A percentile compares a stretch with the other conserved stretches of the same genome.
Evolutionary conservation across 192 early-diverging fungal species (phyloP).

Genomic region (Umbelopsis isabellina): DNA sequence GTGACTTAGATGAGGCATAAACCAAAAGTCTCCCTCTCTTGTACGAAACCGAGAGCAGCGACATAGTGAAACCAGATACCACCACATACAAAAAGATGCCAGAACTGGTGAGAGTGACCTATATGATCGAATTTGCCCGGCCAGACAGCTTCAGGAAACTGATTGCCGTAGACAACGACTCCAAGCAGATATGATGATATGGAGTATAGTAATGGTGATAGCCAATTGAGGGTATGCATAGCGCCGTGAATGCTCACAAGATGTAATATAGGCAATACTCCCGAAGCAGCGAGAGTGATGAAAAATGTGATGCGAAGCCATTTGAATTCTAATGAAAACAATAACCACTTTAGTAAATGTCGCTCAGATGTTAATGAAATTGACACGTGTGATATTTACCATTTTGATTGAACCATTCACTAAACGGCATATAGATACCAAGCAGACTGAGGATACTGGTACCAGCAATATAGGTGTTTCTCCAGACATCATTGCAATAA

Average conservation of each 20-base stretch:
- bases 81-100: conserved; percentile 65
- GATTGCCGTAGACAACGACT: conserved; percentile 60
- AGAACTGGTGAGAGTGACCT: conserved; percentile 65
- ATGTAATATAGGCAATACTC: conserved; percentile 54
- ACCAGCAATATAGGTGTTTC: conserved; percentile 53
- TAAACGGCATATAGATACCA: conserved; percentile 53
- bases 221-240: conserved; percentile 39
- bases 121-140: conserved; percentile 63
- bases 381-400: conserved; percentile 23
- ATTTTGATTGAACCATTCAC: conserved; percentile 54
- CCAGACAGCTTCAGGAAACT: conserved; percentile 59
- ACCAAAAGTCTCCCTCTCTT: conserved; percentile 23
- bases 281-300: conserved; percentile 51
- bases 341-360: not conserved
- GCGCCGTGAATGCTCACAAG: conserved; percentile 48
- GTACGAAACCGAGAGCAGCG: conserved; percentile 47
- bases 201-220: conserved; percentile 56
- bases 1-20: conserved; percentile 10
- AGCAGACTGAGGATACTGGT: conserved; percentile 50
- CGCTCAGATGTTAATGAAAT: not conserved
- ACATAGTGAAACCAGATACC: conserved; percentile 67
- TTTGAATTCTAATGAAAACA: conserved; percentile 26
- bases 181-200: conserved; percentile 55
- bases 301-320: conserved; percentile 60
- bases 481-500: conserved; percentile 48